A percentile compares a stretch with the other conserved stretches of the same genome.
phyloP scores from a whole-genome alignment of 208 protist species.

The Crithidia brevicula region DNA sequence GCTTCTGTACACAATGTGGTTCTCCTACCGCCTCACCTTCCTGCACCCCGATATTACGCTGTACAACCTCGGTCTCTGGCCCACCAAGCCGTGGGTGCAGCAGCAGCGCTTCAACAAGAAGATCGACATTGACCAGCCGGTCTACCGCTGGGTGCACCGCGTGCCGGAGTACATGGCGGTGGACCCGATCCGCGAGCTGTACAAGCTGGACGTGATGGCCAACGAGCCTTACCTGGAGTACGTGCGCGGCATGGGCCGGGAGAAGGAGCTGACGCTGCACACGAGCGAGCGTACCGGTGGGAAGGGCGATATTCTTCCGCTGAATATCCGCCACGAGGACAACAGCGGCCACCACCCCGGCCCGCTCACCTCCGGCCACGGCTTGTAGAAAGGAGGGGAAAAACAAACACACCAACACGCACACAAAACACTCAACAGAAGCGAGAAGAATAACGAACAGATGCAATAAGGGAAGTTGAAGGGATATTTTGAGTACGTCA shows the following conservation, averaged over 20 bases:
- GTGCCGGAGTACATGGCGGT: slow-evolving; percentile 66
- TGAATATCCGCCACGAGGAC: slow-evolving; percentile 64
- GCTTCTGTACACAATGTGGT: slow-evolving; percentile 69
- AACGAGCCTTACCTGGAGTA: slow-evolving; percentile 87
- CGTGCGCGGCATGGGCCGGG: slow-evolving; percentile 73
- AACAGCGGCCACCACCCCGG: slow-evolving; percentile 68
- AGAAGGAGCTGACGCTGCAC: slow-evolving; percentile 67
- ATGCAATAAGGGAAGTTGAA: no score
- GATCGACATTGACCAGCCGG: slow-evolving; percentile 71
- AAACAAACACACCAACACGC: background rate
- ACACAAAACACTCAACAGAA: no score
- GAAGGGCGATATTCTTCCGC: slow-evolving; percentile 56
- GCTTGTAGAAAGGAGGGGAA: slow-evolving; percentile 6
- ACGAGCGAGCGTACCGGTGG: slow-evolving; percentile 44
- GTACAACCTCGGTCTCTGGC: slow-evolving; percentile 82
- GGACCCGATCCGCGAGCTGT: slow-evolving; percentile 69
- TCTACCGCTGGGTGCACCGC: slow-evolving; percentile 87
- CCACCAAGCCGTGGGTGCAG: slow-evolving; percentile 84
- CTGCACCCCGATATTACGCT: slow-evolving; percentile 87
- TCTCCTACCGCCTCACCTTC: slow-evolving; percentile 73
- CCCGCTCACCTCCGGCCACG: slow-evolving; percentile 39
- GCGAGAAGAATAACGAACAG: no score
- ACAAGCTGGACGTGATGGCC: slow-evolving; percentile 63
- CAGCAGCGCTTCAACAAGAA: slow-evolving; percentile 91
- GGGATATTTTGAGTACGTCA: no score